Conservation (phyloP, 164 flowering plant genomes). For the Umbellularia californica region DNA sequence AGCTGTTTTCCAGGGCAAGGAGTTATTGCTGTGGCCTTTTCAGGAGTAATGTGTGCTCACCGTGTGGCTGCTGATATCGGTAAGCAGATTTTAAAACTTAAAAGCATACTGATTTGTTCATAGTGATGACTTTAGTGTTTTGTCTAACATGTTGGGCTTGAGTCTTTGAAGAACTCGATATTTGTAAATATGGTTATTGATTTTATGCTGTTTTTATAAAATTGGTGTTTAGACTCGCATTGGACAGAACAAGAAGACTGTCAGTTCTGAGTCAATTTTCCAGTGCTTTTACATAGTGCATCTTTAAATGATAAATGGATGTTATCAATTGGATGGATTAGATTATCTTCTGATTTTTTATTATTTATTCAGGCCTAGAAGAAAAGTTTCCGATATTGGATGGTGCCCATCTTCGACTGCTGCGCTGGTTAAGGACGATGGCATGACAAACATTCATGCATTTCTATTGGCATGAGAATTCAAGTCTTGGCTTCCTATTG, state of each 20-base stretch:
- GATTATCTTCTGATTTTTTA: background rate
- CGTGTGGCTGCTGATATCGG: conserved; percentile 99
- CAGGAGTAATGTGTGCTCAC: conserved; percentile 98
- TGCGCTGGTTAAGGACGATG: conserved; percentile 82
- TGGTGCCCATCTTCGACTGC: conserved; percentile 62
- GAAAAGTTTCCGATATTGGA: conserved; percentile 69
- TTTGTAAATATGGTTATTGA: background rate
- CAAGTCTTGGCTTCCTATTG: background rate
- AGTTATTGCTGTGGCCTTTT: conserved; percentile 95
- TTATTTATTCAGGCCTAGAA: conserved; percentile 53
- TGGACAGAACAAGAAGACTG: too few relatives aligned
- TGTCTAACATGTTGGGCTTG: background rate
- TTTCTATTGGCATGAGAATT: background rate
- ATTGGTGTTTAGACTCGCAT: too few relatives aligned
- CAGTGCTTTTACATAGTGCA: too few relatives aligned
- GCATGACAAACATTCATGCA: conserved; percentile 34
- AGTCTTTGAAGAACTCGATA: background rate
- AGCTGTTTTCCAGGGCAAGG: conserved; percentile 99
- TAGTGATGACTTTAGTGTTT: background rate
- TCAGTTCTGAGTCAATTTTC: too few relatives aligned
- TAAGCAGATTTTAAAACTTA: conserved; percentile 21
- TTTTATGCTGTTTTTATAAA: too few relatives aligned
- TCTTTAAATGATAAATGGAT: background rate
- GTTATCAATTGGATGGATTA: background rate
- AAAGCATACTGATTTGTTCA: background rate